phyloP scores from a whole-genome alignment of 2,329 filamentous ascomycete species.

The Rhynchosporium agropyri region DNA sequence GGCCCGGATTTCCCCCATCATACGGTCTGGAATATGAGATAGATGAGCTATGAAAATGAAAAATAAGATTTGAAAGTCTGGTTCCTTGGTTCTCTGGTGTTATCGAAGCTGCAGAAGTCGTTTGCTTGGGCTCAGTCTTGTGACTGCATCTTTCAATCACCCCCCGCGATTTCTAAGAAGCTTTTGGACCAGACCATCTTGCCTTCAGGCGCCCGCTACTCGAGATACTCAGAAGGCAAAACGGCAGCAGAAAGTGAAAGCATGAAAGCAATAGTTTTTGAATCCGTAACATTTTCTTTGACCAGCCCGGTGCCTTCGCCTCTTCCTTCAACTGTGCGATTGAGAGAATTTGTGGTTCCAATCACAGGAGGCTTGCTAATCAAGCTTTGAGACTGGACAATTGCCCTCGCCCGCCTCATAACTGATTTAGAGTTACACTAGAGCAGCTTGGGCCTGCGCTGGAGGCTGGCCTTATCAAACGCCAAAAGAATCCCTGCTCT shows the following conservation, averaged over 20 bases:
- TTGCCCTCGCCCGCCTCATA: background rate
- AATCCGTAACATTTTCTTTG: background rate
- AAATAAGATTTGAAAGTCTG: background rate
- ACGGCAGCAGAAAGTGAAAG: slow-evolving; percentile 9
- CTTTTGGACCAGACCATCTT: background rate
- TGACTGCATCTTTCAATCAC: slow-evolving; percentile 8
- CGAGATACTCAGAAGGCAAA: background rate
- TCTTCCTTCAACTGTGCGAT: background rate
- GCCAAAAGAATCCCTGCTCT: background rate
- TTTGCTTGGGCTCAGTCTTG: slow-evolving; percentile 7
- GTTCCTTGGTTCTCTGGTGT: background rate
- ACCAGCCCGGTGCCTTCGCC: background rate
- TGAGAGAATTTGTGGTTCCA: slow-evolving; percentile 4
- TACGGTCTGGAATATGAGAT: slow-evolving; percentile 10
- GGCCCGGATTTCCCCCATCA: slow-evolving; percentile 9
- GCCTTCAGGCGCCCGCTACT: background rate
- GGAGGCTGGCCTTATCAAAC: slow-evolving; percentile 8
- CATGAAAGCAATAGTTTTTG: background rate
- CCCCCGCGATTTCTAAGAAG: background rate
- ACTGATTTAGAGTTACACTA: background rate
- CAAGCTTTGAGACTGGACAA: slow-evolving; percentile 8
- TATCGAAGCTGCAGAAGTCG: background rate
- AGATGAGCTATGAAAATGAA: slow-evolving; percentile 15
- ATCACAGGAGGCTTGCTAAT: slow-evolving; percentile 7
- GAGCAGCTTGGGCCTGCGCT: background rate